phyloP scores from a whole-genome alignment of 192 early-diverging fungal species.

The Mortierella antarctica region DNA sequence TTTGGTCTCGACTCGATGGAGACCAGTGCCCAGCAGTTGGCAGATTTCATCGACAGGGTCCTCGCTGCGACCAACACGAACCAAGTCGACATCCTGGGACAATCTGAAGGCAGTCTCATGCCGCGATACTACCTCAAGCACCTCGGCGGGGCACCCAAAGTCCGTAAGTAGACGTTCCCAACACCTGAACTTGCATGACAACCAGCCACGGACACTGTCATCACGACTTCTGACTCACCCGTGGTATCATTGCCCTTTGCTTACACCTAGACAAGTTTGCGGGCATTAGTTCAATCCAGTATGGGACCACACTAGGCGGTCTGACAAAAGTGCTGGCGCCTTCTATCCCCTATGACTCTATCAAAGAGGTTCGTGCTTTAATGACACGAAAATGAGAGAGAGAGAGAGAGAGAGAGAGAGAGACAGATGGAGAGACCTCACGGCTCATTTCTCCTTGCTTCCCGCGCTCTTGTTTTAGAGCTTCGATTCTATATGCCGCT shows the following conservation, averaged over 20 bases:
- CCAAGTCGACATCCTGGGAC: slow-evolving; percentile 9
- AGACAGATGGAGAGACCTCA: too few species aligned
- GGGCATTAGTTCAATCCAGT: background rate
- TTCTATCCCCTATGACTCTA: background rate
- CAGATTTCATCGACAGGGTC: slow-evolving; percentile 13
- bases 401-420: too few species aligned
- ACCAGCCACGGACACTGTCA: too few species aligned
- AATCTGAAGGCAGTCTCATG: slow-evolving; percentile 3
- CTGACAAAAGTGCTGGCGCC: background rate
- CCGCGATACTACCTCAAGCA: slow-evolving; percentile 9
- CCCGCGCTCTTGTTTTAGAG: background rate
- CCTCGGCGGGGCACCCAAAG: slow-evolving; percentile 10
- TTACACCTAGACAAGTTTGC: background rate
- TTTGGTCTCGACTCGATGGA: slow-evolving; percentile 4
- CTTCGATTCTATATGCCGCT: too few species aligned
- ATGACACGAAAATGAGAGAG: too few species aligned
- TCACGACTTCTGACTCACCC: background rate
- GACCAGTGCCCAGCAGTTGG: background rate
- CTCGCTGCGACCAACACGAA: background rate
- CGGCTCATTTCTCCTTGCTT: background rate
- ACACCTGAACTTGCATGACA: background rate
- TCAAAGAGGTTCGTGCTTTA: background rate
- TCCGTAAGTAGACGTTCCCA: background rate
- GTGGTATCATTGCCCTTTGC: background rate
- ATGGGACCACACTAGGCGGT: background rate